phyloP scores from a whole-genome alignment of 352 stramenopile species.

The Phytophthora pistaciae region DNA sequence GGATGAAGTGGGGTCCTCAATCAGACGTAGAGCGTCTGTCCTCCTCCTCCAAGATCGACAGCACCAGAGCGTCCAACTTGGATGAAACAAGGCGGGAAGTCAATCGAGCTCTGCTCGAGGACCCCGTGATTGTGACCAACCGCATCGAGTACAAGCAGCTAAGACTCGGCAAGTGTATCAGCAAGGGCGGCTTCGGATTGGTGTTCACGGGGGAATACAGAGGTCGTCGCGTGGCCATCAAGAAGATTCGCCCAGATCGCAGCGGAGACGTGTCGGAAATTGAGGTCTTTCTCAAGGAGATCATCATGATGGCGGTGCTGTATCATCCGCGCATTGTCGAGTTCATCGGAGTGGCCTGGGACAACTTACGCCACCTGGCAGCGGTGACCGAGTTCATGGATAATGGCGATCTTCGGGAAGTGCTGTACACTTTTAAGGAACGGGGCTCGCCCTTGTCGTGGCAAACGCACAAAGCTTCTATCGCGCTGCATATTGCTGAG shows the following conservation, averaged over 20 bases:
- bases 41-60: slow-evolving; percentile 32
- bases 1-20: slow-evolving; percentile 27
- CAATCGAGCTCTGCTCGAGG: slow-evolving; percentile 23
- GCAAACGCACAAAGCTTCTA: slow-evolving; percentile 52
- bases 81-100: slow-evolving; percentile 29
- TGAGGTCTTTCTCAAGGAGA: slow-evolving; percentile 40
- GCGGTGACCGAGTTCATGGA: slow-evolving; percentile 77
- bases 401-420: slow-evolving; percentile 61
- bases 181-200: slow-evolving; percentile 40
- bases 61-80: slow-evolving; percentile 12
- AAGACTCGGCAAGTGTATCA: slow-evolving; percentile 40
- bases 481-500: slow-evolving; percentile 65
- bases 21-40: slow-evolving; percentile 21
- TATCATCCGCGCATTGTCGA: slow-evolving; percentile 46
- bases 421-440: slow-evolving; percentile 56
- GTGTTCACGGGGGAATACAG: slow-evolving; percentile 40
- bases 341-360: slow-evolving; percentile 48
- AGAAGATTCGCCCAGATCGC: slow-evolving; percentile 40
- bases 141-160: slow-evolving; percentile 43
- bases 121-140: slow-evolving; percentile 46
- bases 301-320: slow-evolving; percentile 47
- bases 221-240: slow-evolving; percentile 38
- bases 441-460: slow-evolving; percentile 44
- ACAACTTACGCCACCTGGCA: slow-evolving; percentile 53
- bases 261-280: slow-evolving; percentile 32